Evolutionary conservation across 2,329 filamentous ascomycete genomes (phyloP), one percentile per base, ranked within the genome.

Genomic region (Chaetomiaceae sp.): DNA sequence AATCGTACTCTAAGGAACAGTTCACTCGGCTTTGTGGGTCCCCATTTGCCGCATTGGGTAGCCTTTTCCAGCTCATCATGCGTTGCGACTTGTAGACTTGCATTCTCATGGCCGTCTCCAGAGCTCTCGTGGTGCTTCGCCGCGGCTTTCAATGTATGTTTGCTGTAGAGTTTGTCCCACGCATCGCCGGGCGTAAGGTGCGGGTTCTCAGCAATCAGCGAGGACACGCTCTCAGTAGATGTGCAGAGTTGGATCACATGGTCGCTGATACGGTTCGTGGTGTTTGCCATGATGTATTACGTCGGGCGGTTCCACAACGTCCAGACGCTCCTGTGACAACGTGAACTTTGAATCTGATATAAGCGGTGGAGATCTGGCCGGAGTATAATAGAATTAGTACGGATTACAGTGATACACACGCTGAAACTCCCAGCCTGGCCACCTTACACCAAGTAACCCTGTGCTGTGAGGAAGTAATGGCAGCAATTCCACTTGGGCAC

Each of bases 21-120:
- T 14, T 81, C 72, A 52, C 81, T 85, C 0, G 84, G 86, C 42
- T 70, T 63, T 1, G 73, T 71, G 0, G 71, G 60, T 0, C 83
- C 84, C 78, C 84, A 90, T 42, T 76, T 79, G 2, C 85, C 85
- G 59, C 84, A 88, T 45, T 71, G 59, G 7, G 66, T 65, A 1
- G 81, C 81, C 36, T 67, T 71, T 32, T 76, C 63, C 20, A 85
- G 59, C 24, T 75, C 72, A 38, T 74, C 68, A 2, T 61, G 38
- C 20, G 46, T 12, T n/a, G n/a, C n/a, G 35, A 37, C 27, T 7
- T n/a, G n/a, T n/a, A n/a, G 54, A 47, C 43, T 47, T 58, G 17
- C 45, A 57, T 42, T 42, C 14, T 14, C 19, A 32, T 17, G 14
- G 11, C n/a, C 14, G 11, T 9, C 20, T 3, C 22, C 27, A 19